Evolutionary conservation across 1,284 basidiomycete genomes (phyloP), one percentile per base, ranked within the genome.

Genomic region (Entoloma clypeatum): DNA sequence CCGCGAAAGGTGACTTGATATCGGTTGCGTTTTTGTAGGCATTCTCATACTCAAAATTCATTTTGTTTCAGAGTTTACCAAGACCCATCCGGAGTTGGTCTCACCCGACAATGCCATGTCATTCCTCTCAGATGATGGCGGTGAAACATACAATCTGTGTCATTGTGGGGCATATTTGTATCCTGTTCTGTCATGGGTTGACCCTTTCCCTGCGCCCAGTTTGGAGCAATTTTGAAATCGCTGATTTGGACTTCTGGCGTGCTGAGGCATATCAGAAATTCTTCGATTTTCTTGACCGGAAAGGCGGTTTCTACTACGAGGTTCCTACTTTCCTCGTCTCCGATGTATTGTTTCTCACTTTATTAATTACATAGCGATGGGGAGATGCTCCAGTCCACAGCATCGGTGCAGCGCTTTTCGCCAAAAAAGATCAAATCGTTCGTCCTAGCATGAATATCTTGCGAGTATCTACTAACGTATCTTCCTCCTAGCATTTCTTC

Each of bases 281-380:
- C 72, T 96, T 96, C 54, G 79, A 92, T 32, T 76, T 78, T 61
- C 73, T 97, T 14, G 93, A 97, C 57, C 60, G 75, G 32, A 73
- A 79, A 23, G 93, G 93, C 46, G 93, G 93, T n/a, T 93, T 93
- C 64, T 92, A 91, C 63, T 93, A 94, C 53, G 91, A 94, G 75
- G 80, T 77, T 48, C 14, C 54, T 47, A 23, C 13, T n/a, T 27
- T n/a, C 25, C 19, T 18, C 8, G 7, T 24, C 29, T 19, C 10
- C 13, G 32, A 17, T 16, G 28, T n/a, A 14, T 3, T n/a, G 17
- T n/a, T 28, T 39, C 35, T 35, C 16, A 10, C 22, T 45, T 23
- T 48, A n/a, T 43, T 24, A 18, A 11, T 29, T 7, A 23, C 38
- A 14, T 46, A 81, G 74, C 77, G 88, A 25, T 91, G 89, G 90